Base-by-base conservation (phyloP, 2,329 filamentous ascomycete species). In the Claviceps citrina region DNA sequence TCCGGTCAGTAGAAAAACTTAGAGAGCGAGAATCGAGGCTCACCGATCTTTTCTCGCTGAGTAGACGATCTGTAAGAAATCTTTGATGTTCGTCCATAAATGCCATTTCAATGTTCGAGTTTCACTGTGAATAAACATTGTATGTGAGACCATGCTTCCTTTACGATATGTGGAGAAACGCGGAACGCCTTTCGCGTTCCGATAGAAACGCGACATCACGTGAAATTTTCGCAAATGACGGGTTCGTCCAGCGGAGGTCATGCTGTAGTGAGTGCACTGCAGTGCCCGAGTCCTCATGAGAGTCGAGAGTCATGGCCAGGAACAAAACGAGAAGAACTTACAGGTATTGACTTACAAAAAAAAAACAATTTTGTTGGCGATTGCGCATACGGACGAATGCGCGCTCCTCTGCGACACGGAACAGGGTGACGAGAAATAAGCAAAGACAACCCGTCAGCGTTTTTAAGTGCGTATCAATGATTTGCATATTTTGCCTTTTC, bases 21-120 rank as follows among this genome's bases (percentile, higher is more conserved):
- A 18, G 6, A n/a, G 13, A 37, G 25, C 24, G 3, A 6, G 12
- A 12, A 9, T n/a, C 18, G 5, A 24, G 15, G 57, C 73, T 54
- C 60, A 89, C 83, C 46, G 80, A 71, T 47, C 75, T 75, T 48
- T 78, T 75, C 54, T 93, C 84, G 43, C 76, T 79, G 46, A 94
- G 68, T 42, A 94, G 71, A 52, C 79, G 75, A 49, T 78, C 76
- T 4, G 82, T 81, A 6, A 94, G 71, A 51, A 77, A 89, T 42
- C 76, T 78, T 48, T 68, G 76, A 54, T 84, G 78, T 47, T 80
- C 73, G 2, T 70, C 66, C 72, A 76, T 75, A 24, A 27, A 16
- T 22, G 25, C 24, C 16, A 28, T 15, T 15, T 34, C 22, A 19
- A 39, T 4, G 9, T 10, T 37, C 19, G 22, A 7, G 26, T 18